These are phyloP conservation scores for Thinopyrum elongatum DNA, from an alignment of 176 grass and related monocot genomes.

Conservation along the genomic window DNA sequence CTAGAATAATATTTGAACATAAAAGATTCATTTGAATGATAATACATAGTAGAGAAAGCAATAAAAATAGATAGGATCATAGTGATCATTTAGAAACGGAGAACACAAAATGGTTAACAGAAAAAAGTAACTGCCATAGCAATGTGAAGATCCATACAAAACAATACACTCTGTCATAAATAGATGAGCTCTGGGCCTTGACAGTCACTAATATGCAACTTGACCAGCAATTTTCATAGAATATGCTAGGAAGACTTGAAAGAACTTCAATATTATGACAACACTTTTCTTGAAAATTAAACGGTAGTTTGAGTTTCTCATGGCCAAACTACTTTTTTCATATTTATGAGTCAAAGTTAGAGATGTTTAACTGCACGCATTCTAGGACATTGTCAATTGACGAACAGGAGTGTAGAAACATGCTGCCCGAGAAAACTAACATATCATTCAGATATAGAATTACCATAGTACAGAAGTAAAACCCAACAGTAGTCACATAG, in stretches of 20 bases:
- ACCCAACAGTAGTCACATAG: slow-evolving; percentile 88
- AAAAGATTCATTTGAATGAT: not conserved
- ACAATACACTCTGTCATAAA: not conserved
- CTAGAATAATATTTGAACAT: not conserved
- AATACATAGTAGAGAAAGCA: not conserved
- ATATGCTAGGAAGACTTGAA: not conserved
- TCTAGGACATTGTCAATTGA: not conserved
- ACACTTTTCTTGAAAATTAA: not conserved
- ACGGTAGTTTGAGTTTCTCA: not conserved
- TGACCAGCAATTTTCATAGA: not conserved
- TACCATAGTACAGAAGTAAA: slow-evolving; percentile 98
- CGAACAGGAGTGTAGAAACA: not conserved
- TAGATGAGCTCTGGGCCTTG: not conserved
- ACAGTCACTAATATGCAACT: not conserved
- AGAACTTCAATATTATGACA: not conserved
- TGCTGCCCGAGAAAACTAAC: not conserved
- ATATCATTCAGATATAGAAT: slow-evolving; percentile 23
- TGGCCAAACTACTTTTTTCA: not conserved
- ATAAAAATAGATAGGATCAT: not conserved
- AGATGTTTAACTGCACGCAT: not conserved
- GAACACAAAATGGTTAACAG: not conserved
- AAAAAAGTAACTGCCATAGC: not conserved
- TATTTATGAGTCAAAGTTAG: not conserved
- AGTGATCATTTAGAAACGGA: not conserved
- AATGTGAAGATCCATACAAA: not conserved